Percentiles rank a stretch among this genome's conserved stretches.
Evolutionary conservation across 306 rosid species (phyloP).

Genomic region (Alnus glutinosa): DNA sequence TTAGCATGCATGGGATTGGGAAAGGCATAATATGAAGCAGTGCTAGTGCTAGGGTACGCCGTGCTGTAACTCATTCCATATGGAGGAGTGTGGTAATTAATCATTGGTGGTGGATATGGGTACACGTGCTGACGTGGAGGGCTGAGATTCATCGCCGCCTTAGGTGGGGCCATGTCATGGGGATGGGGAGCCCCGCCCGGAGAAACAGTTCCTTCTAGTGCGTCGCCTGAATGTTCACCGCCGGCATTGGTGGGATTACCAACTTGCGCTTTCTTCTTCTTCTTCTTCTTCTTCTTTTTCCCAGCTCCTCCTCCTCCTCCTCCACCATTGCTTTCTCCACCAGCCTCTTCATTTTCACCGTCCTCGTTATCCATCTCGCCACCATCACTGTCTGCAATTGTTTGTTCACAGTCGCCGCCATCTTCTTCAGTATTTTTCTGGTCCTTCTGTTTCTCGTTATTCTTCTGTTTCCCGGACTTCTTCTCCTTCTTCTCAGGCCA

Average conservation of each 20-base stretch:
- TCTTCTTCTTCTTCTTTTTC: conserved; percentile 78
- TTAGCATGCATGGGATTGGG: conserved; percentile 53
- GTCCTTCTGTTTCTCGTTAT: conserved; percentile 27
- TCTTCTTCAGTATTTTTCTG: conserved; percentile 32
- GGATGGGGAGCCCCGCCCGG: conserved; percentile 11
- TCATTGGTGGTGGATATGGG: conserved; percentile 45
- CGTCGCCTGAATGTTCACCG: conserved; percentile 21
- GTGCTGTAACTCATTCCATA: conserved; percentile 67
- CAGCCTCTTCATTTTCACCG: conserved; percentile 25
- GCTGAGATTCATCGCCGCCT: conserved; percentile 28
- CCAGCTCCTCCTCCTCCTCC: conserved; percentile 32
- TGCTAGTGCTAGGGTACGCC: conserved; percentile 43
- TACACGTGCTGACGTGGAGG: conserved; percentile 56
- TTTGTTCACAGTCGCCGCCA: conserved; percentile 20
- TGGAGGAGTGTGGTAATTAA: conserved; percentile 28
- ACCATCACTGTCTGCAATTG: conserved; percentile 12
- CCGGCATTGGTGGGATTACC: conserved; percentile 34
- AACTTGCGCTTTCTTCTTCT: conserved; percentile 50
- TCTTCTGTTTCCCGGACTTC: conserved; percentile 54
- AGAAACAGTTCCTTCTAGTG: conserved; percentile 15
- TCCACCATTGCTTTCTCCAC: conserved; percentile 18
- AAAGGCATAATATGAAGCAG: conserved; percentile 47
- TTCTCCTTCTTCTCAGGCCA: conserved; percentile 66
- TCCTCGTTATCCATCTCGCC: conserved; percentile 18
- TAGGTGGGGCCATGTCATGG: conserved; percentile 15